A percentile compares a stretch with the other conserved stretches of the same genome.
These are phyloP conservation scores for Thelonectria blattea DNA, from an alignment of 2,329 filamentous ascomycete species.

Conservation along the genomic window DNA sequence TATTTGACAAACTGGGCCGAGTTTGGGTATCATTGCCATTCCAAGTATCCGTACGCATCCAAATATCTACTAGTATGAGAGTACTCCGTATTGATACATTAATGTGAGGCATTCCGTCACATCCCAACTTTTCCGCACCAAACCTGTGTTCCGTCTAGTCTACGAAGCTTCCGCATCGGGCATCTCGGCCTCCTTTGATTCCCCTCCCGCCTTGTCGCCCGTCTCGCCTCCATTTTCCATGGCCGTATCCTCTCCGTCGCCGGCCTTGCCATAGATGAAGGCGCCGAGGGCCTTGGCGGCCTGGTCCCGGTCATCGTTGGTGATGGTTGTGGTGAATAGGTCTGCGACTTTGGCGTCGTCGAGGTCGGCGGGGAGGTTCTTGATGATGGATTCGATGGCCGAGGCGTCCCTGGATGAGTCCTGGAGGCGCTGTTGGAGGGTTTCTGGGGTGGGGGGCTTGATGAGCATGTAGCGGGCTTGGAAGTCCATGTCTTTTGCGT, in stretches of 20 bases:
- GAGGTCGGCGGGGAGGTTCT: slow-evolving; percentile 30
- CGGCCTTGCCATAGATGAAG: slow-evolving; percentile 38
- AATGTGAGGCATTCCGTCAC: slow-evolving; percentile 4
- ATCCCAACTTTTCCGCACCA: background rate
- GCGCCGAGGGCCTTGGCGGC: slow-evolving; percentile 33
- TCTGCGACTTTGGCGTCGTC: slow-evolving; percentile 37
- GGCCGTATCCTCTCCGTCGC: slow-evolving; percentile 26
- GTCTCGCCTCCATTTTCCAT: slow-evolving; percentile 29
- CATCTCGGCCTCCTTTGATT: slow-evolving; percentile 29
- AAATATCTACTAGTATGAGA: slow-evolving; percentile 13
- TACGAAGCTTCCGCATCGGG: slow-evolving; percentile 20
- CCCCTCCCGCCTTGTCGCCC: background rate
- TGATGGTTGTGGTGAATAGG: slow-evolving; percentile 38
- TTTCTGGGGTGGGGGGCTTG: slow-evolving; percentile 45
- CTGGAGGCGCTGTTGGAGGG: slow-evolving; percentile 39
- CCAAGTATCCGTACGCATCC: slow-evolving; percentile 2
- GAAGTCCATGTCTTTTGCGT: slow-evolving; percentile 63
- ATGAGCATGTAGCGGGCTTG: slow-evolving; percentile 62
- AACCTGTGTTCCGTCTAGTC: background rate
- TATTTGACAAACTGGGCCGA: background rate
- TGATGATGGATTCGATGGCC: slow-evolving; percentile 32
- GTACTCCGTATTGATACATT: slow-evolving; percentile 13
- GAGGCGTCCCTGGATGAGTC: slow-evolving; percentile 34
- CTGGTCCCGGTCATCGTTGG: slow-evolving; percentile 36
- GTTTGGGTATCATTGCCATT: slow-evolving; percentile 27